Evolutionary conservation across 805 yeast genomes (phyloP), one percentile per base, ranked within the genome.

Genomic region (Priceomyces fermenticarens): DNA sequence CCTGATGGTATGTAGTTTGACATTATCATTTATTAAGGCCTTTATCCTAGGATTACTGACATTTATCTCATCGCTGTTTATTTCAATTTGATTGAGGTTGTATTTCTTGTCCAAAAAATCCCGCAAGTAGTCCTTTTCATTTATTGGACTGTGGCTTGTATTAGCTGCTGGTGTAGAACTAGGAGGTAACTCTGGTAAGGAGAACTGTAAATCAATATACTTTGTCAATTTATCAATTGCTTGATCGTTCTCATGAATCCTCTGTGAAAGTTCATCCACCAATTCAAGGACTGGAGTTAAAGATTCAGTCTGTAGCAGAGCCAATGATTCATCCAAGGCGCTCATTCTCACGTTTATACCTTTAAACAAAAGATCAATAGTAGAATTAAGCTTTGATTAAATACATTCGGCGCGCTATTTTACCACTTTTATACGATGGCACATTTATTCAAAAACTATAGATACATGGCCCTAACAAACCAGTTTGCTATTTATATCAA

Each of bases 11-110:
- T 46, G 41, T 7, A 69, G 54, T 36, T 54, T 52, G 31, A 48
- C 46, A 36, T 57, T 65, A 37, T 69, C 72, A 3, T 40, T 20
- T 4, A 56, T 41, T n/a, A 69, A 49, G 34, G 50, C 51, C 14
- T 55, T 46, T 2, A 65, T 40, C 11, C 46, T 45, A 3, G 45
- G 41, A 36, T 57, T 57, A 11, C 30, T 26, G 28, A 41, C 43
- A 3, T 30, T 33, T 8, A 47, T 45, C 15, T 38, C 25, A 17
- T 41, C 38, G 1, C 36, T 39, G 4, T 34, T 26, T 4, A 47
- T 17, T 8, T 45, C 14, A 13, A 53, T 51, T 11, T 36, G 28
- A 15, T 54, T 57, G 8, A 68, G 48, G 10, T 51, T 43, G 34
- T 62, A 62, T 41, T 69, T 62, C 17, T 55, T 48, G 17, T 49